phyloP scores from a whole-genome alignment of 1,284 basidiomycete species.

The Irpex sp. region DNA sequence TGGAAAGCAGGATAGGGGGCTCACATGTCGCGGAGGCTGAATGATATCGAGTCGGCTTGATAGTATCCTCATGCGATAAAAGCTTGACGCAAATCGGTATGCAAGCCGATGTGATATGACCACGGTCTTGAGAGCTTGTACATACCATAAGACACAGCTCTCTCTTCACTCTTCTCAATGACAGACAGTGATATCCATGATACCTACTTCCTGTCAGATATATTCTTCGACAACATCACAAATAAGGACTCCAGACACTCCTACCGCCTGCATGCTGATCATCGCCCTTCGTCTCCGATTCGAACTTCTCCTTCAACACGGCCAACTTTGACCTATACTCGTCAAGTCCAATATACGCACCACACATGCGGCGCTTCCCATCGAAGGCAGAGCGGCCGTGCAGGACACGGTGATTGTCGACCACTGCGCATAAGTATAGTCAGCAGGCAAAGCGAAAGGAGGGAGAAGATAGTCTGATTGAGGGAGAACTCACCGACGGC shows the following conservation, averaged over 20 bases:
- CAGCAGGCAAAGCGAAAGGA: not conserved
- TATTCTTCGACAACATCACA: not conserved
- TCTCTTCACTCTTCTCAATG: no score
- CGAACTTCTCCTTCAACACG: constrained; percentile 60
- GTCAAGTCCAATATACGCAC: constrained; percentile 91
- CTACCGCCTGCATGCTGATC: constrained; percentile 19
- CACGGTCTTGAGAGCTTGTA: no score
- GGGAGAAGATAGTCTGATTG: not conserved
- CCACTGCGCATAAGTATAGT: constrained; percentile 44
- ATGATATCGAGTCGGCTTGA: no score
- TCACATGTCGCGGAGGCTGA: no score
- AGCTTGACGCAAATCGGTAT: no score
- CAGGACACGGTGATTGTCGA: constrained; percentile 93
- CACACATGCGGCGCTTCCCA: constrained; percentile 90
- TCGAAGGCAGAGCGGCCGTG: constrained; percentile 90
- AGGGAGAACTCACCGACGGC: constrained; percentile 63
- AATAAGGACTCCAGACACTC: constrained; percentile 33
- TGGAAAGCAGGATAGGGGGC: no score
- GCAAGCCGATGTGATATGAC: no score
- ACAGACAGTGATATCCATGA: no score
- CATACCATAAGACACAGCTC: no score
- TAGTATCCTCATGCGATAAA: no score
- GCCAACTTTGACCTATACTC: constrained; percentile 80
- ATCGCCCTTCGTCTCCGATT: constrained; percentile 17
- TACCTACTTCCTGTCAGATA: no score